Evolutionary conservation across 2,329 filamentous ascomycete genomes (phyloP).

Genomic region (Fusarium mexicanum): DNA sequence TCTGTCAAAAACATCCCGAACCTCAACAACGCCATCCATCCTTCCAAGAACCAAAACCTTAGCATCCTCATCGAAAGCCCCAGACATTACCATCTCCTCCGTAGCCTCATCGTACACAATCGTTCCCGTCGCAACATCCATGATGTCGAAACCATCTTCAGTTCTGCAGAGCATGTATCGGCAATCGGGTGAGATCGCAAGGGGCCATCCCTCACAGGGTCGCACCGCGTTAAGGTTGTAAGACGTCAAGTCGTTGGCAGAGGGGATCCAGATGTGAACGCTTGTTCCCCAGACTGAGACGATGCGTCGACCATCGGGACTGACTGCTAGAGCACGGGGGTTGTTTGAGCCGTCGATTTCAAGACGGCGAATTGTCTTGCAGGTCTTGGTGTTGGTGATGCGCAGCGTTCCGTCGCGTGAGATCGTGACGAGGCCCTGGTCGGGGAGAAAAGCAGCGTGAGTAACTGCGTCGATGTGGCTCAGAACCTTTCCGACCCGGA

Average conservation of each 20-base stretch:
- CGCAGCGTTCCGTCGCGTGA: conserved; percentile 52
- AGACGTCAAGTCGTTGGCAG: conserved; percentile 46
- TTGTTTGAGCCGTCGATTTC: conserved; percentile 47
- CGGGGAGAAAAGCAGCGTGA: conserved; percentile 50
- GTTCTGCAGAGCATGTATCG: conserved; percentile 52
- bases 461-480: conserved; percentile 51
- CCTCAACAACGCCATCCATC: conserved; percentile 48
- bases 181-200: conserved; percentile 52
- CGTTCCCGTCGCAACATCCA: conserved; percentile 49
- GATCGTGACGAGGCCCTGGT: conserved; percentile 47
- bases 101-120: conserved; percentile 43
- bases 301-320: conserved; percentile 47
- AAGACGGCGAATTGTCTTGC: conserved; percentile 50
- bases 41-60: conserved; percentile 47
- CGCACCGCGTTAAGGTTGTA: conserved; percentile 51
- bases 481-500: conserved; percentile 45
- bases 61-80: conserved; percentile 48
- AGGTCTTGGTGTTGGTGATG: conserved; percentile 47
- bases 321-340: conserved; percentile 48
- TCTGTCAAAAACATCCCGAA: conserved; percentile 45
- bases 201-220: conserved; percentile 52
- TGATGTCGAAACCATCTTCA: conserved; percentile 54
- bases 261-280: conserved; percentile 52
- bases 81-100: conserved; percentile 48
- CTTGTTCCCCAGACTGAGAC: conserved; percentile 52